phyloP scores from a whole-genome alignment of 2,329 filamentous ascomycete species.

The Drechslerella coelobrocha region DNA sequence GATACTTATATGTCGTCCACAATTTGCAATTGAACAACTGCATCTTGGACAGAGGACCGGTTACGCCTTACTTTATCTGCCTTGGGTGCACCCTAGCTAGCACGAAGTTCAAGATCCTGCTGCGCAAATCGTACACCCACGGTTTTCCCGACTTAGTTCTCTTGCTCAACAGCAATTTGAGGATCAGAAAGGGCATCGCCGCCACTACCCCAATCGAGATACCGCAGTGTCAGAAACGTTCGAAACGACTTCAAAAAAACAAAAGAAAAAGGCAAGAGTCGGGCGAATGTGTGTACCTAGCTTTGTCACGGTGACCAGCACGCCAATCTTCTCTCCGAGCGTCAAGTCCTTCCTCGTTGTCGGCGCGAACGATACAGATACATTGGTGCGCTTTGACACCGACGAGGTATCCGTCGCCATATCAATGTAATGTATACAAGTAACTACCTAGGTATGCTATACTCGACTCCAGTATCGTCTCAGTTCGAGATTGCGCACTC shows the following conservation, averaged over 20 bases:
- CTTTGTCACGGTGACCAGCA: conserved; percentile 22
- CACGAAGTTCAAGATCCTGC: conserved; percentile 25
- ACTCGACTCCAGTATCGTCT: too few relatives aligned
- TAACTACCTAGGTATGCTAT: too few relatives aligned
- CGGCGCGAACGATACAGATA: conserved; percentile 40
- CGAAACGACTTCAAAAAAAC: too few relatives aligned
- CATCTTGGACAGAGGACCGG: background rate
- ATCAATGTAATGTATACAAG: too few relatives aligned
- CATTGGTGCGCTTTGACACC: too few relatives aligned
- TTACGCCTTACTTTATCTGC: conserved; percentile 35
- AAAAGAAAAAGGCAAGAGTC: too few relatives aligned
- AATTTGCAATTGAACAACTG: background rate
- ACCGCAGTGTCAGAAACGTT: background rate
- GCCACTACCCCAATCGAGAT: conserved; percentile 20
- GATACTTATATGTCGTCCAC: background rate
- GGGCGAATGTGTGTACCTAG: conserved; percentile 21
- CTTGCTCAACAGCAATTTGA: conserved; percentile 9
- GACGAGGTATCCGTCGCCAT: too few relatives aligned
- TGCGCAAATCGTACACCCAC: conserved; percentile 34
- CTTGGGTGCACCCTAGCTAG: conserved; percentile 25
- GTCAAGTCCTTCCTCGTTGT: conserved; percentile 16
- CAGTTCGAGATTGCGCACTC: too few relatives aligned
- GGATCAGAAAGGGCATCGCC: conserved; percentile 15
- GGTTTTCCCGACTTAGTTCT: conserved; percentile 34
- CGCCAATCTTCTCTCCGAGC: conserved; percentile 19